A percentile compares a stretch with the other conserved stretches of the same genome.
phyloP scores from a whole-genome alignment of 768 basidiomycete species.

The Suillus tomentosus region DNA sequence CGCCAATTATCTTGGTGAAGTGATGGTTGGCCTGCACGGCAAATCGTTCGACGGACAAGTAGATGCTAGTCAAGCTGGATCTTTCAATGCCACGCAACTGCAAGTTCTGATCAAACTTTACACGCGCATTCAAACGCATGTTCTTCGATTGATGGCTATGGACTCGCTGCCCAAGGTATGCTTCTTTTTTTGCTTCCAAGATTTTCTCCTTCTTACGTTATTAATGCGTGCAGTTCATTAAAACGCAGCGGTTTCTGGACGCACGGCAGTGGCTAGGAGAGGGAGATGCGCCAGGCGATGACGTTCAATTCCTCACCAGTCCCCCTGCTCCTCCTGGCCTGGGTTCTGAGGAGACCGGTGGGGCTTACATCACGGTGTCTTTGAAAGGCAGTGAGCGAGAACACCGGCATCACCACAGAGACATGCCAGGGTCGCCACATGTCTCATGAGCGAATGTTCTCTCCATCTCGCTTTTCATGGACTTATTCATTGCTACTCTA shows the following conservation, averaged over 20 bases:
- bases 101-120: slow-evolving; percentile 93
- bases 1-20: slow-evolving; percentile 89
- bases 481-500: slow-evolving; percentile 18
- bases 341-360: slow-evolving; percentile 64
- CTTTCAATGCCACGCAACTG: slow-evolving; percentile 93
- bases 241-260: slow-evolving; percentile 79
- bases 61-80: slow-evolving; percentile 76
- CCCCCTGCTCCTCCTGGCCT: slow-evolving; percentile 75
- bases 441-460: slow-evolving; percentile 30
- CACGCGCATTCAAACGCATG: slow-evolving; percentile 94
- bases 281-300: slow-evolving; percentile 65
- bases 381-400: slow-evolving; percentile 77
- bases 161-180: slow-evolving; percentile 96
- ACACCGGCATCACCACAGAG: slow-evolving; percentile 42
- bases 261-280: slow-evolving; percentile 81
- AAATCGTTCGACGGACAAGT: slow-evolving; percentile 79
- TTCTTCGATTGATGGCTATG: slow-evolving; percentile 97
- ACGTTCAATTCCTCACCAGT: slow-evolving; percentile 55
- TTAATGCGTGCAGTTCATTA: slow-evolving; percentile 67
- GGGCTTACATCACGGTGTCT: slow-evolving; percentile 86
- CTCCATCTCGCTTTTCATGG: slow-evolving; percentile 19
- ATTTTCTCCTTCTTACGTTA: slow-evolving; percentile 16
- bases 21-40: slow-evolving; percentile 75
- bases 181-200: slow-evolving; percentile 10
- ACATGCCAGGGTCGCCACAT: slow-evolving; percentile 28